Evolutionary conservation across 1,284 basidiomycete genomes (phyloP).

Genomic region (Ganoderma sp.): DNA sequence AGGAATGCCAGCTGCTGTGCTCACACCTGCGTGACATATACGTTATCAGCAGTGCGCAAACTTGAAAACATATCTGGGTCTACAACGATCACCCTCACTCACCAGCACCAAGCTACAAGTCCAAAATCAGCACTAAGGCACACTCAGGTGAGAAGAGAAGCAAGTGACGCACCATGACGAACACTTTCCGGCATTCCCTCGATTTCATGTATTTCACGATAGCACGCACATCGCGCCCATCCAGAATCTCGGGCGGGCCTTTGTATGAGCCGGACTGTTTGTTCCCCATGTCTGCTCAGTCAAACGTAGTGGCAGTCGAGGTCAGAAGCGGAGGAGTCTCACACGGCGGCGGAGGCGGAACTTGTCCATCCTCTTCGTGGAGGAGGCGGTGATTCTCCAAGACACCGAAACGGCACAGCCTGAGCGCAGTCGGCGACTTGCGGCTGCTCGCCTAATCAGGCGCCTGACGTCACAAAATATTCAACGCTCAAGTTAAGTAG

Average conservation of each 20-base stretch:
- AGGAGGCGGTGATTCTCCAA: background rate
- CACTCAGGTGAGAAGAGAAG: background rate
- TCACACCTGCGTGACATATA: slow-evolving; percentile 58
- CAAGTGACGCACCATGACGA: slow-evolving; percentile 66
- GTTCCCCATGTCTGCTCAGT: slow-evolving; percentile 30
- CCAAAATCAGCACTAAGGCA: slow-evolving; percentile 8
- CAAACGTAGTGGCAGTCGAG: background rate
- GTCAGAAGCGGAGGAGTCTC: background rate
- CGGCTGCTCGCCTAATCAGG: background rate
- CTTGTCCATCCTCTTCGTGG: background rate
- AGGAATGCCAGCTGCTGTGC: slow-evolving; percentile 81
- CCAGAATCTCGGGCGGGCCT: slow-evolving; percentile 39
- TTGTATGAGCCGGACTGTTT: slow-evolving; percentile 32
- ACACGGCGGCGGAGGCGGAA: slow-evolving; percentile 5
- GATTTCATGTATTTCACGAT: slow-evolving; percentile 74
- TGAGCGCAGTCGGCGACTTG: background rate
- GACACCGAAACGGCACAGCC: background rate
- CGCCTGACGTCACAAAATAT: slow-evolving; percentile 11
- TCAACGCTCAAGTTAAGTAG: slow-evolving; percentile 9
- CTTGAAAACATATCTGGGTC: background rate
- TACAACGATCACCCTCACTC: slow-evolving; percentile 20
- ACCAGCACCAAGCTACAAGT: slow-evolving; percentile 66
- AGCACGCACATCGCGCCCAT: slow-evolving; percentile 47
- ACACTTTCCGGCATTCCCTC: slow-evolving; percentile 65
- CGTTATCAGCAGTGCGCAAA: background rate